These are phyloP conservation scores for Magnaporthiopsis poae DNA, from an alignment of 2,329 filamentous ascomycete genomes.

Conservation along the genomic window DNA sequence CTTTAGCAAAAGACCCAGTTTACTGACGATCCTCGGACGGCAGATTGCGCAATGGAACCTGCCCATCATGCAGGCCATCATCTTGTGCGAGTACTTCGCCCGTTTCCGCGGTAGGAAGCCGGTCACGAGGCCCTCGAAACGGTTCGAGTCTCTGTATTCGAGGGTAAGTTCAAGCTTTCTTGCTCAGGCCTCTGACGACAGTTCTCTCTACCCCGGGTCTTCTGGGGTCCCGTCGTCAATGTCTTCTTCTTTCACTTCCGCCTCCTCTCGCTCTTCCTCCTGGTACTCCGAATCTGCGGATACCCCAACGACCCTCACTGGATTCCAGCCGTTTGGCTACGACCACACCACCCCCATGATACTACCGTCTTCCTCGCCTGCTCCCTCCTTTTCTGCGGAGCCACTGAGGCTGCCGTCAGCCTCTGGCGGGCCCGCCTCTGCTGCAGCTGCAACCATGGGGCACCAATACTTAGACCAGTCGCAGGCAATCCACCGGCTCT, in stretches of 20 bases:
- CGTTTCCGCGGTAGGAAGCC: constrained; percentile 44
- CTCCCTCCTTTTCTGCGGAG: constrained; percentile 12
- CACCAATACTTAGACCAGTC: constrained; percentile 22
- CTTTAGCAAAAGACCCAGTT: constrained; percentile 1
- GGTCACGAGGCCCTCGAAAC: constrained; percentile 35
- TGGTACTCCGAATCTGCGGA: constrained; percentile 4
- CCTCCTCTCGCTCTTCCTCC: constrained; percentile 16
- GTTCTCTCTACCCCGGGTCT: constrained; percentile 23
- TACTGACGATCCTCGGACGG: not conserved
- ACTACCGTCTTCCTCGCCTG: constrained; percentile 13
- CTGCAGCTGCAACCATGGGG: constrained; percentile 8
- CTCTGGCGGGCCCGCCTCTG: constrained; percentile 2
- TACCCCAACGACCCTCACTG: constrained; percentile 5
- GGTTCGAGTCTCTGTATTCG: constrained; percentile 41
- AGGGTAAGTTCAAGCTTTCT: constrained; percentile 38
- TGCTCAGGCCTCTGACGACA: constrained; percentile 22
- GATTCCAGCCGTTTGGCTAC: not conserved
- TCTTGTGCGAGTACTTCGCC: constrained; percentile 46
- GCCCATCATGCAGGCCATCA: constrained; percentile 42
- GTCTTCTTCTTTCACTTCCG: constrained; percentile 16
- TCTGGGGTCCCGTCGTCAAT: constrained; percentile 12
- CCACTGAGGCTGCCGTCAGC: not conserved
- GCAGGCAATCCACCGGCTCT: constrained; percentile 21
- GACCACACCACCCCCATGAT: constrained; percentile 1
- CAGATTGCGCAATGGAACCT: constrained; percentile 40